Conservation (phyloP, 805 yeast genomes). For the Lipomyces spencermartinsiae region DNA sequence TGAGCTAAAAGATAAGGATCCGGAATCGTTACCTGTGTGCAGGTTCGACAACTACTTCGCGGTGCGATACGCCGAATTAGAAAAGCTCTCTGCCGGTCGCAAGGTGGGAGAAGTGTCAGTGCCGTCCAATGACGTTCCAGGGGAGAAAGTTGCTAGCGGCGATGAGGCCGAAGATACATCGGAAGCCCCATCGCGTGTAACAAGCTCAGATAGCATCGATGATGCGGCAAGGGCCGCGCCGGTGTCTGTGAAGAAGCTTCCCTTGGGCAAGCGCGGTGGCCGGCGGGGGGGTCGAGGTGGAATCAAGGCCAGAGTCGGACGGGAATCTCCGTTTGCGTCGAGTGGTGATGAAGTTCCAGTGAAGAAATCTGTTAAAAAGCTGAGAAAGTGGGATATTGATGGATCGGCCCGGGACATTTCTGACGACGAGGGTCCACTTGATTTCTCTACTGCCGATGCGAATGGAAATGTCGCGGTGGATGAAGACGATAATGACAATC, state of each 20-base stretch:
- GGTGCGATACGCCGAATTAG: constrained; percentile 44
- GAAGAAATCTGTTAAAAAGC: constrained; percentile 45
- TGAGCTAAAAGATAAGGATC: constrained; percentile 29
- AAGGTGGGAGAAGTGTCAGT: constrained; percentile 8
- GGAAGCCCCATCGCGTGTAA: constrained; percentile 1
- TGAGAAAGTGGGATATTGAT: constrained; percentile 71
- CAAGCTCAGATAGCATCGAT: neutral
- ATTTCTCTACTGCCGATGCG: constrained; percentile 56
- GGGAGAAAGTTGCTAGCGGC: constrained; percentile 17
- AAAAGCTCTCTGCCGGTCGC: constrained; percentile 22
- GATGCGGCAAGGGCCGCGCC: neutral
- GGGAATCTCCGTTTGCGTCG: neutral
- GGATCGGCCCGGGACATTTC: constrained; percentile 58
- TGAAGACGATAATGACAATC: constrained; percentile 30
- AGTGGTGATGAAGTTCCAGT: constrained; percentile 11
- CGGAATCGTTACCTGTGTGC: constrained; percentile 27
- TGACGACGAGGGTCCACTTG: constrained; percentile 54
- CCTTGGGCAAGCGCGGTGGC: constrained; percentile 23
- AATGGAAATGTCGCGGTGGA: constrained; percentile 39
- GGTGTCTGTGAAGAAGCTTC: constrained; percentile 5
- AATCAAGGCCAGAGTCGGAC: neutral
- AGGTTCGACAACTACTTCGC: constrained; percentile 45
- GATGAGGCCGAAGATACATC: constrained; percentile 8
- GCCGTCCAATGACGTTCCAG: constrained; percentile 2
- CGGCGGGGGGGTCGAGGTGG: constrained; percentile 22